Conservation (phyloP, 2,329 filamentous ascomycete genomes). For the Coniochaeta hoffmannii region DNA sequence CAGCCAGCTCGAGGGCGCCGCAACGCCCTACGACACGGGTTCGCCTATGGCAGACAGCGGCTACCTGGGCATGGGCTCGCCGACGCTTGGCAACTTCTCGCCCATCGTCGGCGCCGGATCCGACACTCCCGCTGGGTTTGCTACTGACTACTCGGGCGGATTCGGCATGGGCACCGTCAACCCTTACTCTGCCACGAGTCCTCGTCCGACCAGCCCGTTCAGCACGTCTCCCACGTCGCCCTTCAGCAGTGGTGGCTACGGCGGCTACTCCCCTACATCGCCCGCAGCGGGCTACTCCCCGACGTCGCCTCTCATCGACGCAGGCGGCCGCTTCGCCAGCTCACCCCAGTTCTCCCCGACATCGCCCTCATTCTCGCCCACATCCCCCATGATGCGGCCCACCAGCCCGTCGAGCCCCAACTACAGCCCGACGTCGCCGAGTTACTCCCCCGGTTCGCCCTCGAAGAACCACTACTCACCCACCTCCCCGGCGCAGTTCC, state of each 20-base stretch:
- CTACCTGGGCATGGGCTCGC: slow-evolving; percentile 53
- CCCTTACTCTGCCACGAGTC: slow-evolving; percentile 62
- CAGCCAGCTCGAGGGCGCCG: slow-evolving; percentile 69
- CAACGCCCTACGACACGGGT: slow-evolving; percentile 88
- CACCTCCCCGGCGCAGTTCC: slow-evolving; percentile 61
- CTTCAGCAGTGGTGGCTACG: slow-evolving; percentile 42
- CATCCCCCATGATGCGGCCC: slow-evolving; percentile 50
- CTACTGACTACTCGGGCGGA: slow-evolving; percentile 48
- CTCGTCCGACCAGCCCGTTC: slow-evolving; percentile 69
- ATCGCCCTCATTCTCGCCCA: slow-evolving; percentile 57
- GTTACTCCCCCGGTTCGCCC: slow-evolving; percentile 56
- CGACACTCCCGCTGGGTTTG: slow-evolving; percentile 60
- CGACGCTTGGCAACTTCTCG: slow-evolving; percentile 61
- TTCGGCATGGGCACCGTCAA: slow-evolving; percentile 48
- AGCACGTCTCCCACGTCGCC: slow-evolving; percentile 61
- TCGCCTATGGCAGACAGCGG: slow-evolving; percentile 71
- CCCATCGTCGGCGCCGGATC: slow-evolving; percentile 71
- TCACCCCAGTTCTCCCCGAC: slow-evolving; percentile 58
- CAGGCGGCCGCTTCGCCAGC: slow-evolving; percentile 45
- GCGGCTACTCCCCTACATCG: slow-evolving; percentile 69
- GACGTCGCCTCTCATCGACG: slow-evolving; percentile 59
- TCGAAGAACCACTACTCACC: slow-evolving; percentile 52
- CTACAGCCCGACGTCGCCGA: slow-evolving; percentile 60
- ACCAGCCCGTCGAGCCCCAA: slow-evolving; percentile 49
- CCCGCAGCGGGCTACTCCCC: slow-evolving; percentile 70